Evolutionary conservation across 2,329 filamentous ascomycete genomes (phyloP), one percentile per base, ranked within the genome.

Genomic region (Epichloe coenophiala): DNA sequence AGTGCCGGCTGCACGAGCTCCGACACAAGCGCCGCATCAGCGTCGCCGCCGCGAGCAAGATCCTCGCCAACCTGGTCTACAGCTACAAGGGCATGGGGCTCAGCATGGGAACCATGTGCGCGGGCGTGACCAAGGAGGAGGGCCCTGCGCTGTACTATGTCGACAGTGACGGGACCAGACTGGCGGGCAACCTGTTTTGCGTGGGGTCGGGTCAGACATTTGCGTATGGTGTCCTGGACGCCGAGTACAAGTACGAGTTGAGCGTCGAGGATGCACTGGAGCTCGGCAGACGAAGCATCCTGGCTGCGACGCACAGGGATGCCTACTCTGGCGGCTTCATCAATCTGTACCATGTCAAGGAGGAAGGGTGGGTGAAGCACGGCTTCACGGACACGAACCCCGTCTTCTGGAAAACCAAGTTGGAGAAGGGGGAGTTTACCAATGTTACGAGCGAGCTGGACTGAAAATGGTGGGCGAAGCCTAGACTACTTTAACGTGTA

Each of bases 101-200:
- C 62, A 95, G 88, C 67, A 98, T 98, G 93, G 93, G 93, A 60
- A 98, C 93, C 64, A 98, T 98, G 93, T 95, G 93, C 70, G 91
- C 93, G 37, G 93, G 93, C 63, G 93, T 98, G 58, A 93, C 93
- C 57, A 85, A 88, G 59, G 85, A 91, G 71, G 91, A 97, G 76
- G 93, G 93, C 11, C 93, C 93, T 27, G 93, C 93, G 40, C 84
- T 98, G 54, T 98, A 98, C 80, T 98, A 98, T 73, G 94, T 98
- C 71, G 93, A 98, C 74, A 69, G 65, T 57, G 93, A 98, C 71
- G 93, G 93, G 65, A 97, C 93, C 21, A 80, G 93, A 49, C 78
- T 98, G 53, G 74, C 88, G 19, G 93, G 93, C 46, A 96, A 98
- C 75, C 77, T 98, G 55, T 98, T 98, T 77, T 98, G 93, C 68